Evolutionary conservation across 2,329 filamentous ascomycete species (phyloP), one percentile per base, ranked within the genome.

Genomic region (Paecilomyces sp.): DNA sequence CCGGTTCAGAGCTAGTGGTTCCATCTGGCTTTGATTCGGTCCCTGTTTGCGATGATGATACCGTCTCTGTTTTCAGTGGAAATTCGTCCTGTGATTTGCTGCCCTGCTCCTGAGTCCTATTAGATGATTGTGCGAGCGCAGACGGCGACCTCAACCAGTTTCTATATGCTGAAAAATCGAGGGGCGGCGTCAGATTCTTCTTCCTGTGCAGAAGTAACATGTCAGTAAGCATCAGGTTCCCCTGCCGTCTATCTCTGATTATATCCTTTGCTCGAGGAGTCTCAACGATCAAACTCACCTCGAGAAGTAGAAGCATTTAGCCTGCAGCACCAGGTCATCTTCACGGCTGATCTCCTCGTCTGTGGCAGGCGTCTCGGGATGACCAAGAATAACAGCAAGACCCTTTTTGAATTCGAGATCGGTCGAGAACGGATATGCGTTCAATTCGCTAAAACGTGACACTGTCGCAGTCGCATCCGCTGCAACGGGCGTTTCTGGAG

Each of bases 111-210:
- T 24, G 41, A 33, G 18, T 52, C 36, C 54, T 56, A 54, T 55
- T 15, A 47, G 25, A 7, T 5, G 24, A 50, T 15, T 47, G 18
- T 47, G 34, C 41, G 28, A 50, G 52, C 51, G 57, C 58, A 57
- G 47, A 36, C 47, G 58, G 54, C 60, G 64, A 60, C 58, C 60
- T 59, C 55, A 86, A 74, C 85, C 89, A 92, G 33, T 77, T 72
- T 69, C 87, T 87, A 76, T 92, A 94, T 56, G 76, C 76, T 57
- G 83, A 76, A 65, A 88, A 90, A 70, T 90, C 83, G 62, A 93
- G 82, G 18, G 80, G 65, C 2, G 69, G 61, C 4, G 63, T 57
- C 15, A 76, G 55, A 2, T 73, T 73, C 57, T 73, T 65, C 67
- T 77, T 79, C 50, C 76, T 77, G 54, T 18, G 30, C 11, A 56